A percentile compares a stretch with the other conserved stretches of the same genome.
Conservation (phyloP, 75 land plant species). For the Pinus albicaulis region DNA sequence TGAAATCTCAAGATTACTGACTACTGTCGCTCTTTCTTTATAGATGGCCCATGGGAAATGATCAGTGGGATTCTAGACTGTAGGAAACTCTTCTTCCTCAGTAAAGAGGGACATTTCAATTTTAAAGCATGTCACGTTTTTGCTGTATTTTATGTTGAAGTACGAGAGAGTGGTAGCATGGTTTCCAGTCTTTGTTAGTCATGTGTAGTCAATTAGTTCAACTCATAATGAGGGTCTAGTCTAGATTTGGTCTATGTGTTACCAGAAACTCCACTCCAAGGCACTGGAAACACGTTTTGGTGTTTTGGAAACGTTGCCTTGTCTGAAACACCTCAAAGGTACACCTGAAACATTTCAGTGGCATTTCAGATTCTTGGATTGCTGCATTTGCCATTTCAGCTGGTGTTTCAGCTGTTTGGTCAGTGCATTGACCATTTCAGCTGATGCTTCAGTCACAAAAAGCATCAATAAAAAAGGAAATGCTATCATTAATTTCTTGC, state of each 20-base stretch:
- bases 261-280: too few relatives aligned
- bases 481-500: too few relatives aligned
- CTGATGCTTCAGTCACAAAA: too few relatives aligned
- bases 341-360: too few relatives aligned
- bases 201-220: neutral
- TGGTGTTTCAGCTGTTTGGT: too few relatives aligned
- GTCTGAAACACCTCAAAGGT: too few relatives aligned
- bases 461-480: too few relatives aligned
- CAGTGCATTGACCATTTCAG: too few relatives aligned
- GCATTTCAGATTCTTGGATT: too few relatives aligned
- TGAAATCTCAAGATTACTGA: neutral
- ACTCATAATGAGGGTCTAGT: neutral
- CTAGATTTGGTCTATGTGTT: neutral
- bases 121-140: neutral
- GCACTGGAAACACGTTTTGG: too few relatives aligned
- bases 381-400: too few relatives aligned
- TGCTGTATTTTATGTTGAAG: neutral
- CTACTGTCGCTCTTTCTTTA: neutral
- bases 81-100: neutral
- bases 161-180: neutral
- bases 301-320: too few relatives aligned
- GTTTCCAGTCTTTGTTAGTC: neutral
- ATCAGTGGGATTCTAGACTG: neutral
- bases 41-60: neutral
- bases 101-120: neutral